Evolutionary conservation across 805 yeast genomes (phyloP), one percentile per base, ranked within the genome.

Genomic region (Jamesozyma hellenica): DNA sequence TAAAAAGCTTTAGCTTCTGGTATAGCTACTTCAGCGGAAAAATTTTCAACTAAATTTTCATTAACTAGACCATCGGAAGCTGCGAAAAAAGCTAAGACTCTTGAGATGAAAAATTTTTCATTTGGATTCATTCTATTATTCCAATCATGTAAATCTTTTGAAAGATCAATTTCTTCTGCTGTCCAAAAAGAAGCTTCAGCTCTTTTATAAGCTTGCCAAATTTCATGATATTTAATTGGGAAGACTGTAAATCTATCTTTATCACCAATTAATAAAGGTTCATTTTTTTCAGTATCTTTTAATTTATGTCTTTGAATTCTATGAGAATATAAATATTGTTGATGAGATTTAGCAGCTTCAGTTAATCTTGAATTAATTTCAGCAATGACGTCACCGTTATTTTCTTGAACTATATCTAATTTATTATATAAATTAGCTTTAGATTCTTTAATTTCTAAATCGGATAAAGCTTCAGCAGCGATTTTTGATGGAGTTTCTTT

Each of bases 181-280:
- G 97, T 92, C 98, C 98, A 90, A 75, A 90, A 90, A 5, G 97
- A 90, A 13, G 98, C 98, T 72, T 92, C 98, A 38, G 97, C 96
- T 68, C 90, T 86, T 73, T 90, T 90, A 69, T 90, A 90, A 73
- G 94, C 88, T 66, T 90, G 95, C 97, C 97, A 90, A 63, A 90
- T 84, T 68, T 90, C 97, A 61, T 88, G 90, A 70, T 87, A 92
- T 67, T 84, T 82, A 68, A 90, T 86, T 51, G 98, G 98, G 77
- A 88, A 88, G 44, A 90, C 69, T 38, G 92, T 96, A 56, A 85
- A 87, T 61, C 98, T 79, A 58, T 77, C 76, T 52, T 75, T 77
- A 75, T 90, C 92, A 66, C 86, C 96, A 38, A 62, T 57, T 55
- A 90, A 74, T 55, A 90, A 66, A 1, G 97, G 97, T 72, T 90